phyloP scores from a whole-genome alignment of 2,329 filamentous ascomycete species.

The Diplodia corticola region DNA sequence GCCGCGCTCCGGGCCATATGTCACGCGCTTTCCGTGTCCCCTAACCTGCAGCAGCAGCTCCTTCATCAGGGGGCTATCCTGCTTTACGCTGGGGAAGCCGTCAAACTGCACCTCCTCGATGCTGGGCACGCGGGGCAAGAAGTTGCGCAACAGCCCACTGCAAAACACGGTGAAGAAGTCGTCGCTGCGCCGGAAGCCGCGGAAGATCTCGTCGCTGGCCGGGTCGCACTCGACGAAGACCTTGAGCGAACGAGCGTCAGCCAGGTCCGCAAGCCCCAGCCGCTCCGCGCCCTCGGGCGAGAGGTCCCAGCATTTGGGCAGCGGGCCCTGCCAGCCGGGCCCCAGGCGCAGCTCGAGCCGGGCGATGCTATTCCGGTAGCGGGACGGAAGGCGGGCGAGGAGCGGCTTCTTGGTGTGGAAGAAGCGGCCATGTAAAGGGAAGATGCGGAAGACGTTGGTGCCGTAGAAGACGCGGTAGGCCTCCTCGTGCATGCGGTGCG shows the following conservation, averaged over 20 bases:
- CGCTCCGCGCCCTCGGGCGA: neutral
- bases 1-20: constrained; percentile 67
- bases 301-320: constrained; percentile 66
- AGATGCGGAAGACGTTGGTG: constrained; percentile 54
- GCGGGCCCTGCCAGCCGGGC: constrained; percentile 66
- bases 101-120: constrained; percentile 67
- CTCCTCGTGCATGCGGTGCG: constrained; percentile 52
- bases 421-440: constrained; percentile 56
- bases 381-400: constrained; percentile 63
- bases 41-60: constrained; percentile 58
- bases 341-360: constrained; percentile 70
- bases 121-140: constrained; percentile 59
- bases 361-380: constrained; percentile 61
- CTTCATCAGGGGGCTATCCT: constrained; percentile 64
- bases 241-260: constrained; percentile 58
- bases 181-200: constrained; percentile 64
- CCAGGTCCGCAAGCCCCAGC: constrained; percentile 64
- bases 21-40: constrained; percentile 48
- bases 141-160: constrained; percentile 55
- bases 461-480: constrained; percentile 54
- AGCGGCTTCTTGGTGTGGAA: constrained; percentile 74
- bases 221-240: constrained; percentile 75
- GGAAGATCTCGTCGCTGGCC: constrained; percentile 62
- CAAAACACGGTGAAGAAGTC: constrained; percentile 72
- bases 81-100: constrained; percentile 65